Percentiles rank a stretch among this genome's conserved stretches.
These are phyloP conservation scores for Hanseniaspora meyeri DNA, from an alignment of 805 yeast species.

Conservation along the genomic window DNA sequence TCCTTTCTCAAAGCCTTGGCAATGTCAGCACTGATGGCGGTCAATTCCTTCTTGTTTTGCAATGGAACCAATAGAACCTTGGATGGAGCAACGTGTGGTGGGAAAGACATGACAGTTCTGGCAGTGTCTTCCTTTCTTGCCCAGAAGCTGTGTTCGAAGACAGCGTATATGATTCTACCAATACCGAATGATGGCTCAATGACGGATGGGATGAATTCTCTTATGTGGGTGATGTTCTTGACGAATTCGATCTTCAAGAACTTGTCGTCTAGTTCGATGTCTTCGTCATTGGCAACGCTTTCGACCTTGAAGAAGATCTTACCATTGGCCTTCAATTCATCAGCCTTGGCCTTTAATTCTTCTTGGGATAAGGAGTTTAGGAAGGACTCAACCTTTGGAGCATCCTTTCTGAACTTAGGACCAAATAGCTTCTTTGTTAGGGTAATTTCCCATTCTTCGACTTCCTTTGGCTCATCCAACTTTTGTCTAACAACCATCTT, in stretches of 20 bases:
- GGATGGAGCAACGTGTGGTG: slow-evolving; percentile 94
- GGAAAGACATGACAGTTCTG: slow-evolving; percentile 83
- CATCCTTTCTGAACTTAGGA: slow-evolving; percentile 94
- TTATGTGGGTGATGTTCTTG: slow-evolving; percentile 73
- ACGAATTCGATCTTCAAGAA: slow-evolving; percentile 66
- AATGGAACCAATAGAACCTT: slow-evolving; percentile 92
- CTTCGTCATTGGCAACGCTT: slow-evolving; percentile 39
- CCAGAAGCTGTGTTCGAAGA: slow-evolving; percentile 94
- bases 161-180: slow-evolving; percentile 87
- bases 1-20: slow-evolving; percentile 59
- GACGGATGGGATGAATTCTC: slow-evolving; percentile 93
- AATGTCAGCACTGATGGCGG: slow-evolving; percentile 60
- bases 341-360: slow-evolving; percentile 65
- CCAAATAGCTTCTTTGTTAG: slow-evolving; percentile 93
- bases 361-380: slow-evolving; percentile 65
- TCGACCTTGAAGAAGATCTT: slow-evolving; percentile 56
- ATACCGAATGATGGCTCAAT: slow-evolving; percentile 99
- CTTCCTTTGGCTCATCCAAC: slow-evolving; percentile 69
- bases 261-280: slow-evolving; percentile 58
- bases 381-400: slow-evolving; percentile 80
- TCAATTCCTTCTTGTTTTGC: slow-evolving; percentile 68
- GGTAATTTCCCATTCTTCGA: slow-evolving; percentile 73
- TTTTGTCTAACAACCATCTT: slow-evolving; percentile 88
- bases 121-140: slow-evolving; percentile 78
- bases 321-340: slow-evolving; percentile 49